phyloP scores from a whole-genome alignment of 75 land plant species.

The Selaginella tamariscina region DNA sequence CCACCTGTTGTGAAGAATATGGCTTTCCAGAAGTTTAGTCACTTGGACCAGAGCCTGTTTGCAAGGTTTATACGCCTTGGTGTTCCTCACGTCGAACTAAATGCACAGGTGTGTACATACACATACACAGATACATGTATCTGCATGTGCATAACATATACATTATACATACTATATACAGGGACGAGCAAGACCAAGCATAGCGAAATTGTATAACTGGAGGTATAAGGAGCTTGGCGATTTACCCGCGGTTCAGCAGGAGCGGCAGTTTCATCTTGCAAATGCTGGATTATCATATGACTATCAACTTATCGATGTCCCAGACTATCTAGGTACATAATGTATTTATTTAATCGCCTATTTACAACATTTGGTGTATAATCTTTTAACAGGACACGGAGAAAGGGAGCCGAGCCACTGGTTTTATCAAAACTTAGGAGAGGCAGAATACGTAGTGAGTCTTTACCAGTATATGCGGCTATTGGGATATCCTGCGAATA shows the following conservation, averaged over 20 bases:
- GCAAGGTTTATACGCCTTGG: constrained; percentile 95
- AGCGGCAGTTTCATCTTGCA: constrained; percentile 50
- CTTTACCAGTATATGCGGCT: constrained; percentile 90
- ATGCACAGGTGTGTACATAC: too few species aligned
- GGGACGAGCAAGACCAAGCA: constrained; percentile 93
- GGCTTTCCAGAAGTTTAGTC: constrained; percentile 98
- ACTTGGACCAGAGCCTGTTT: constrained; percentile 96
- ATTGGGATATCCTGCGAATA: constrained; percentile 90
- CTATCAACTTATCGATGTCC: constrained; percentile 88
- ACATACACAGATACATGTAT: too few species aligned
- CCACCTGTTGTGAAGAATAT: constrained; percentile 99
- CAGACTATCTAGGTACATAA: constrained; percentile 77
- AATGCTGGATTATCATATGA: constrained; percentile 91
- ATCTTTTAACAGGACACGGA: too few species aligned
- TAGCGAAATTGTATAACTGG: constrained; percentile 95
- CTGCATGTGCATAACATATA: too few species aligned
- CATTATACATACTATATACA: too few species aligned
- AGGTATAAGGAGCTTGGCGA: constrained; percentile 86
- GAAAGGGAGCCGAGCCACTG: constrained; percentile 85
- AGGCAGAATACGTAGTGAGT: constrained; percentile 95
- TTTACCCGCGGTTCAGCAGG: constrained; percentile 61
- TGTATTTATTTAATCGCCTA: too few species aligned
- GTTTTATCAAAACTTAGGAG: constrained; percentile 97
- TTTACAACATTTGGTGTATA: too few species aligned
- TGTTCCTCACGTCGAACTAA: constrained; percentile 93